These are phyloP conservation scores for Fusarium euwallaceae DNA, from an alignment of 2,329 filamentous ascomycete genomes.

Conservation along the genomic window DNA sequence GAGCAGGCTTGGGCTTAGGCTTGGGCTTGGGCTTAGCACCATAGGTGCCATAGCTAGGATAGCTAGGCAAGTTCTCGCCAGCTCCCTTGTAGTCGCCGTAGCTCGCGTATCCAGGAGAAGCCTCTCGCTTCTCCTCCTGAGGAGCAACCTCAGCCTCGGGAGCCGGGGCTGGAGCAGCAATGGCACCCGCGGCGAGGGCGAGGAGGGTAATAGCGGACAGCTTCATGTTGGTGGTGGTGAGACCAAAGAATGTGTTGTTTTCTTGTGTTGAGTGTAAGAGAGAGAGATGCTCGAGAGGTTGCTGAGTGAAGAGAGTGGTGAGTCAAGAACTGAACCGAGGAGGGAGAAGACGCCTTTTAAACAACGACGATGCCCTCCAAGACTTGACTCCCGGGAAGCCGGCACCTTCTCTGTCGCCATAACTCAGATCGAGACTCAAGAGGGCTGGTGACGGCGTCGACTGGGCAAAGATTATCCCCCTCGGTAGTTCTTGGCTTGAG, in stretches of 20 bases:
- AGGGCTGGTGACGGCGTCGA: slow-evolving; percentile 17
- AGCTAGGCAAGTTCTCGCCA: slow-evolving; percentile 6
- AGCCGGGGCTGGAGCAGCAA: slow-evolving; percentile 45
- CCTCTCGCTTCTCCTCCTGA: slow-evolving; percentile 2
- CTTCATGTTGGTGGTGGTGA: slow-evolving; percentile 45
- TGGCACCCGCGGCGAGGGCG: slow-evolving; percentile 39
- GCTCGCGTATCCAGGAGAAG: slow-evolving; percentile 15
- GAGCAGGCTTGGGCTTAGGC: slow-evolving; percentile 14
- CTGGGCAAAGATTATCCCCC: not conserved
- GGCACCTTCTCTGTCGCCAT: not conserved
- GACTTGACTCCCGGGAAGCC: not conserved
- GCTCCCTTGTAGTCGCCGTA: slow-evolving; percentile 20
- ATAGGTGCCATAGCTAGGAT: slow-evolving; percentile 17
- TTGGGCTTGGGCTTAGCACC: not conserved
- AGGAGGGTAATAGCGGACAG: slow-evolving; percentile 44
- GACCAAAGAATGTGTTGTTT: not conserved
- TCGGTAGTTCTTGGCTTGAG: slow-evolving; percentile 1
- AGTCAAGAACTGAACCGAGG: slow-evolving; percentile 1
- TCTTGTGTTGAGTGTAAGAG: not conserved
- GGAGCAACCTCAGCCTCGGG: slow-evolving; percentile 29
- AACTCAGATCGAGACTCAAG: not conserved
- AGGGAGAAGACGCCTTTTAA: slow-evolving; percentile 29
- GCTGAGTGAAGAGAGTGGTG: slow-evolving; percentile 9
- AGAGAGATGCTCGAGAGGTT: slow-evolving; percentile 5
- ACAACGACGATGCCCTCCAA: slow-evolving; percentile 6